phyloP scores from a whole-genome alignment of 2,329 filamentous ascomycete genomes.

The Chaetomiaceae sp. region DNA sequence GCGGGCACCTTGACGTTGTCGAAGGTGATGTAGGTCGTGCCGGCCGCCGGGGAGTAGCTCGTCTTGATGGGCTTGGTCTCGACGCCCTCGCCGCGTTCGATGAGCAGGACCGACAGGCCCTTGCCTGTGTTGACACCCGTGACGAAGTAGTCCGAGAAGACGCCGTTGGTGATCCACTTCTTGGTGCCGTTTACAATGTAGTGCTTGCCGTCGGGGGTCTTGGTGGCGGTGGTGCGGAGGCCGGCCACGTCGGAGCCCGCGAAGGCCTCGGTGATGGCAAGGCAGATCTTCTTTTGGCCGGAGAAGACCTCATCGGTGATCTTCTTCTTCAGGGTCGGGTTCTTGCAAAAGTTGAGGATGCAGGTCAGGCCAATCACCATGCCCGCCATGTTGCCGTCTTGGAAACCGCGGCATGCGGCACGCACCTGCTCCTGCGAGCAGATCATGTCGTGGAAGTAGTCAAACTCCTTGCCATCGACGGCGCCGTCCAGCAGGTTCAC shows the following conservation, averaged over 20 bases:
- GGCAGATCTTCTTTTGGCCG: slow-evolving; percentile 81
- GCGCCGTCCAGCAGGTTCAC: slow-evolving; percentile 63
- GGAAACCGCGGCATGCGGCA: slow-evolving; percentile 71
- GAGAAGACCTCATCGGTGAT: slow-evolving; percentile 69
- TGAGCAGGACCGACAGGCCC: slow-evolving; percentile 71
- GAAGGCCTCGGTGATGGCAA: slow-evolving; percentile 86
- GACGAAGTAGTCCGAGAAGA: slow-evolving; percentile 79
- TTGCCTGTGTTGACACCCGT: slow-evolving; percentile 75
- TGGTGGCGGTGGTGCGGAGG: slow-evolving; percentile 71
- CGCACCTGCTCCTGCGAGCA: slow-evolving; percentile 68
- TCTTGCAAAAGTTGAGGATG: slow-evolving; percentile 71
- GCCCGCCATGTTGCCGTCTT: slow-evolving; percentile 82
- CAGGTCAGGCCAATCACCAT: slow-evolving; percentile 81
- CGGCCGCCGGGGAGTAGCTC: slow-evolving; percentile 73
- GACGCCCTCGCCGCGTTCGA: slow-evolving; percentile 68
- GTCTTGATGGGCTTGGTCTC: slow-evolving; percentile 78
- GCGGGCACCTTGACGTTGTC: slow-evolving; percentile 83
- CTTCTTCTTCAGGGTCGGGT: slow-evolving; percentile 60
- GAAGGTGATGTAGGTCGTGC: slow-evolving; percentile 75
- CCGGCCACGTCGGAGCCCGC: slow-evolving; percentile 79
- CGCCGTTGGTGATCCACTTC: slow-evolving; percentile 84
- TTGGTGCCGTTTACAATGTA: slow-evolving; percentile 71
- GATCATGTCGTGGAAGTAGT: slow-evolving; percentile 82
- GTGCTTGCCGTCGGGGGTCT: slow-evolving; percentile 69
- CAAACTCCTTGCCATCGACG: slow-evolving; percentile 73